Base-by-base conservation (phyloP, 73 alveolate genomes). In the Strombidium stylifer region DNA sequence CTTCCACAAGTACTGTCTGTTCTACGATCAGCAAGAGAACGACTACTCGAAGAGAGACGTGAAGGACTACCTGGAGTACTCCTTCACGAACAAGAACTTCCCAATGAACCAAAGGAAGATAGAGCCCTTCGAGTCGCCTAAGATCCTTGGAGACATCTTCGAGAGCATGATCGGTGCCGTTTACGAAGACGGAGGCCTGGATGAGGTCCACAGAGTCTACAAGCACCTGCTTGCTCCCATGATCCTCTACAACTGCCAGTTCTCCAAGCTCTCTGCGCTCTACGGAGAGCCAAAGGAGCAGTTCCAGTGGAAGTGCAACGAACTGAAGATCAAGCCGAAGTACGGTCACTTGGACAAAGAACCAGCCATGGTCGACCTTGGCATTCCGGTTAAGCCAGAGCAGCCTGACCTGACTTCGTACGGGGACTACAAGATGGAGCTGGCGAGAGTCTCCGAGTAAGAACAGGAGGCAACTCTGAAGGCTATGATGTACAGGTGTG, bases 101-200 rank as follows among this genome's bases (percentile, higher is more conserved):
- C 47, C 15, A 30, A 27, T 47, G 11, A 46, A 49, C 26, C 31
- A 66, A 27, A 41, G 64, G 26, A 62, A 73, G 15, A 39, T 73
- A 2, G 78, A 56, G 26, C 28, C 46, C 2, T 78, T 52, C 34
- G 89, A 78, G 52, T 56, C 73, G 31, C 89, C 89, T 1, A 78
- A 78, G 52, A 45, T 78, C 12, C 26, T 78, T 30, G 78, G 83
- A 10, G 89, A 78, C 34, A 60, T 78, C 7, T 68, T 78, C 46
- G 89, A 78, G 46, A 73, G 83, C 30, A 8, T 78, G 31, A 24
- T 78, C 30, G 89, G 76, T 2, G 89, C 89, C 8, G 32, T 78
- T 10, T 47, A 67, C 28, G 58, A 56, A 0, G 89, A 78, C 54
- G 70, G 80, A 0, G 83, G 83, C 0, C 15, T 64, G 51, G 47